phyloP scores from a whole-genome alignment of 1,284 basidiomycete genomes.

The Cutaneotrichosporon dermatis region DNA sequence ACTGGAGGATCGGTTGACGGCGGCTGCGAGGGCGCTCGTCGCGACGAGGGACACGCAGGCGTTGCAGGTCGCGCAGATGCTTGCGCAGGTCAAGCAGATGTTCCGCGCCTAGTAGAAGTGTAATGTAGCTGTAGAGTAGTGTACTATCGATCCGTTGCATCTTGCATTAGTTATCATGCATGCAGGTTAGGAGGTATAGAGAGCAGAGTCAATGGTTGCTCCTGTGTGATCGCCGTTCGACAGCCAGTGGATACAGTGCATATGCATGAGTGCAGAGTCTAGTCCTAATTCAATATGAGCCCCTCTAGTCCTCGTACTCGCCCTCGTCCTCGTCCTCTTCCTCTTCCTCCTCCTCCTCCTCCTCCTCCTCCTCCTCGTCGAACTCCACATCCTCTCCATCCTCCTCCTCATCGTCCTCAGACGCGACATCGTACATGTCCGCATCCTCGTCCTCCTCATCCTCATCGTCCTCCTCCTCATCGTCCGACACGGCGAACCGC shows the following conservation, averaged over 20 bases:
- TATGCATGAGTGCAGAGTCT: too few relatives aligned
- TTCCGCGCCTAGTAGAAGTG: neutral
- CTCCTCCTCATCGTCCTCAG: slow-evolving; percentile 49
- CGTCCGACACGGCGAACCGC: slow-evolving; percentile 22
- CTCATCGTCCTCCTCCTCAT: slow-evolving; percentile 31
- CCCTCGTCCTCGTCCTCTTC: slow-evolving; percentile 5
- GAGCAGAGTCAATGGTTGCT: too few relatives aligned
- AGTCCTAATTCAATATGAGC: too few relatives aligned
- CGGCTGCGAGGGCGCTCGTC: slow-evolving; percentile 1
- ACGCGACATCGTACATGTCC: slow-evolving; percentile 23
- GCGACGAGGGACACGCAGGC: neutral
- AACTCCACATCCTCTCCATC: neutral
- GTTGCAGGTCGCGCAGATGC: slow-evolving; percentile 1
- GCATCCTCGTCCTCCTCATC: slow-evolving; percentile 22
- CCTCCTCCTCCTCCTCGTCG: slow-evolving; percentile 4
- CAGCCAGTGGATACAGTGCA: too few relatives aligned
- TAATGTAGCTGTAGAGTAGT: too few relatives aligned
- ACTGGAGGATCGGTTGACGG: slow-evolving; percentile 1
- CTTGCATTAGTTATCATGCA: too few relatives aligned
- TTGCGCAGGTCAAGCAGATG: neutral
- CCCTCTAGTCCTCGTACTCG: slow-evolving; percentile 5
- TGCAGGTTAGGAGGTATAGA: too few relatives aligned
- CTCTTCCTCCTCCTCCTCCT: neutral
- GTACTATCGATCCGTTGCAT: too few relatives aligned
- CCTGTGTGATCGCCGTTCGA: too few relatives aligned